Conservation (phyloP, 148 eudicot species). For the Camellia sinensis region DNA sequence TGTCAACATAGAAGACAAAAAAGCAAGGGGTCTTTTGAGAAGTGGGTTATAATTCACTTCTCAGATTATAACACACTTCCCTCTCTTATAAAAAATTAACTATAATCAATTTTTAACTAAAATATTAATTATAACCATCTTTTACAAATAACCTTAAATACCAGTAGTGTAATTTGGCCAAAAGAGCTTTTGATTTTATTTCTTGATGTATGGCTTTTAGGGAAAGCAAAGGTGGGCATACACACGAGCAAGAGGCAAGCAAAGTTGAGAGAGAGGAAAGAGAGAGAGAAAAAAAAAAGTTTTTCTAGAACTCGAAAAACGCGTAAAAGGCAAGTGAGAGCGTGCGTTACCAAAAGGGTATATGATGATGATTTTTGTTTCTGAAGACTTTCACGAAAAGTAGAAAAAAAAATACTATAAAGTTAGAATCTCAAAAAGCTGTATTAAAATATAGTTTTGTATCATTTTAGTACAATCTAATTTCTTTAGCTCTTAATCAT, state of each 20-base stretch:
- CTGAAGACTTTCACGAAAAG: slow-evolving; percentile 12
- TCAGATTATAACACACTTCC: too few species aligned
- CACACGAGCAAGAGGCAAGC: not conserved
- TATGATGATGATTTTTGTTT: slow-evolving; percentile 23
- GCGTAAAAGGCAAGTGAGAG: slow-evolving; percentile 39
- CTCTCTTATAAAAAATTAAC: too few species aligned
- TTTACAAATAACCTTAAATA: too few species aligned
- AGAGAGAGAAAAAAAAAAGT: not conserved
- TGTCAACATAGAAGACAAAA: too few species aligned
- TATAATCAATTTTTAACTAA: too few species aligned
- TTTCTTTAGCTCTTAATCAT: not conserved
- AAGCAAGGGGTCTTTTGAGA: too few species aligned
- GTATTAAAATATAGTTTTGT: not conserved
- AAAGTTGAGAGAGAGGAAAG: not conserved
- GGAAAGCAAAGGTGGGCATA: not conserved
- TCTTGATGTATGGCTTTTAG: not conserved
- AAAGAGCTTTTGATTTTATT: too few species aligned
- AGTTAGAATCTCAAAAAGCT: slow-evolving; percentile 13
- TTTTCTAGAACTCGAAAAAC: slow-evolving; percentile 15
- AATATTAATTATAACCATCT: too few species aligned
- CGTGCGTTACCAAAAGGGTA: slow-evolving; percentile 34
- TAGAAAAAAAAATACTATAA: not conserved
- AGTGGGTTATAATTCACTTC: too few species aligned
- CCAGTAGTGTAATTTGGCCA: too few species aligned
- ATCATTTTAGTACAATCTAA: not conserved